A percentile compares a stretch with the other conserved stretches of the same genome.
phyloP scores from a whole-genome alignment of 2,329 filamentous ascomycete genomes.

The Colletotrichum sp. region DNA sequence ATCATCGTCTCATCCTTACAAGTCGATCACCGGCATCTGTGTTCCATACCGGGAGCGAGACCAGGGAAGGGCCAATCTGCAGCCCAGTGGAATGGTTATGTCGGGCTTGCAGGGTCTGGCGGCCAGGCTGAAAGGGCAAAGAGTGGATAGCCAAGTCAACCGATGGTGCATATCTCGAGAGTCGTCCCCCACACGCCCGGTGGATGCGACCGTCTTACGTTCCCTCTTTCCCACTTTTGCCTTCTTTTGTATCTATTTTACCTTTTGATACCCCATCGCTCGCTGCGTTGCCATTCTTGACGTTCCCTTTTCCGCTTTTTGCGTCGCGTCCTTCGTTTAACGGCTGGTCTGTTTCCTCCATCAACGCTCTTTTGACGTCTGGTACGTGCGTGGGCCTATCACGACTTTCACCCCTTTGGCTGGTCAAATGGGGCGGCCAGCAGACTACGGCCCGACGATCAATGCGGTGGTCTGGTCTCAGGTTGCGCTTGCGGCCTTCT shows the following conservation, averaged over 20 bases:
- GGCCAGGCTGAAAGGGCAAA: background rate
- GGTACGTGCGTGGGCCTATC: background rate
- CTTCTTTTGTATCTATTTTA: background rate
- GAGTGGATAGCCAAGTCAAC: background rate
- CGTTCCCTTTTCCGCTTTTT: background rate
- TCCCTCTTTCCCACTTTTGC: background rate
- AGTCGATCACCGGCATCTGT: background rate
- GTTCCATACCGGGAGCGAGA: background rate
- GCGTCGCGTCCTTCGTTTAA: background rate
- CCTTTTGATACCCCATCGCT: background rate
- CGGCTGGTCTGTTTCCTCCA: conserved; percentile 3
- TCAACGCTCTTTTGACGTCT: background rate
- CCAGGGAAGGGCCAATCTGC: background rate
- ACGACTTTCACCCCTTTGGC: background rate
- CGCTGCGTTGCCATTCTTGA: background rate
- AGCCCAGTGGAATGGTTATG: background rate
- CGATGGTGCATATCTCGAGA: conserved; percentile 1
- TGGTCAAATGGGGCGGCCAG: conserved; percentile 12
- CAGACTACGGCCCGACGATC: conserved; percentile 16
- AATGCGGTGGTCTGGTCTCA: conserved; percentile 24
- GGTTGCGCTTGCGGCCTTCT: conserved; percentile 21
- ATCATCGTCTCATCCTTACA: conserved; percentile 13
- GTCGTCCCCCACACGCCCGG: background rate
- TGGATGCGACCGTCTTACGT: background rate
- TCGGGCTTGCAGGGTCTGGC: background rate